A percentile compares a stretch with the other conserved stretches of the same genome.
These are phyloP conservation scores for Drechslerella dactyloides DNA, from an alignment of 2,329 filamentous ascomycete species.

Conservation along the genomic window DNA sequence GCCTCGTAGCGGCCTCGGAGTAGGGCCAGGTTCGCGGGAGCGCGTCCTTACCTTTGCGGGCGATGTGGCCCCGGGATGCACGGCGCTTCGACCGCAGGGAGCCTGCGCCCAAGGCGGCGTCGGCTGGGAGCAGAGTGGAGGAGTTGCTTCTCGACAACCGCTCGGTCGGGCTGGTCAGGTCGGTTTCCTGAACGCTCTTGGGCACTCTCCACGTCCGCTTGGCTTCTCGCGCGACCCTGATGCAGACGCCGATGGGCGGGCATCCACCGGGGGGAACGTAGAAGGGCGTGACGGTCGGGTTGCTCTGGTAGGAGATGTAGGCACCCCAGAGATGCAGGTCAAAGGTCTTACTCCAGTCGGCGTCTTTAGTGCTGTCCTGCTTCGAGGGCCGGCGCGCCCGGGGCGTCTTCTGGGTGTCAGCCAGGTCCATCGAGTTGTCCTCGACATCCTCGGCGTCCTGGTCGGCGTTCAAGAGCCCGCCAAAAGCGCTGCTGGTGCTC, in stretches of 20 bases:
- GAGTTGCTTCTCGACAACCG: slow-evolving; percentile 51
- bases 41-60: slow-evolving; percentile 42
- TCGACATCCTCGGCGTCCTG: slow-evolving; percentile 28
- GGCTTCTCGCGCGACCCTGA: slow-evolving; percentile 70
- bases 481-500: slow-evolving; percentile 10
- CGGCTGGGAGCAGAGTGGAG: slow-evolving; percentile 39
- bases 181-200: slow-evolving; percentile 57
- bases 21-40: slow-evolving; percentile 65
- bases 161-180: slow-evolving; percentile 52
- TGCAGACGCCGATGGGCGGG: slow-evolving; percentile 69
- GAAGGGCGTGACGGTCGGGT: slow-evolving; percentile 72
- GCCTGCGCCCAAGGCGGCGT: slow-evolving; percentile 51
- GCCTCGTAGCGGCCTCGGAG: slow-evolving; percentile 68
- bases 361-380: slow-evolving; percentile 52
- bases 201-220: slow-evolving; percentile 72
- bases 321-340: slow-evolving; percentile 71
- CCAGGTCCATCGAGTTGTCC: slow-evolving; percentile 15
- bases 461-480: slow-evolving; percentile 31
- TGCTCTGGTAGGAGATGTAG: slow-evolving; percentile 70
- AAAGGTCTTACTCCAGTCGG: slow-evolving; percentile 69
- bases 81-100: slow-evolving; percentile 51
- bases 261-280: slow-evolving; percentile 69
- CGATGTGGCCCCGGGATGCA: slow-evolving; percentile 58
- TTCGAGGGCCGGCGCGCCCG: slow-evolving; percentile 29
- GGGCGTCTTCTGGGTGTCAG: slow-evolving; percentile 28